phyloP scores from a whole-genome alignment of 345 rosid species.

The Euphorbia pulcherrima region DNA sequence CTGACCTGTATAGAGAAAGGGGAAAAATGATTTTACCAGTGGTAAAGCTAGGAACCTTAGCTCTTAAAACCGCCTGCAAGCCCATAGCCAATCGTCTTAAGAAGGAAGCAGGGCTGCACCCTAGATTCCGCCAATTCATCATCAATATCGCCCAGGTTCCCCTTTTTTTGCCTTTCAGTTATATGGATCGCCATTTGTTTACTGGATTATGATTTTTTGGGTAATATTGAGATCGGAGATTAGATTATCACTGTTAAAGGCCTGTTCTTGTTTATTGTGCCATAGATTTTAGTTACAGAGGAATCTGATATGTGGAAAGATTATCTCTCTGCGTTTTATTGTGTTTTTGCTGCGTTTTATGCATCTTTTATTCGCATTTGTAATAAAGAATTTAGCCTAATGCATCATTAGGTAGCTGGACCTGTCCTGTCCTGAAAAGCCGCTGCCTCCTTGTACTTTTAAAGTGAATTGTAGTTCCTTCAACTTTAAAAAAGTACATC shows the following conservation, averaged over 20 bases:
- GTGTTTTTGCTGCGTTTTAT: no score
- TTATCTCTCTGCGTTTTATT: no score
- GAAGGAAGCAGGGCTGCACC: slow-evolving; percentile 63
- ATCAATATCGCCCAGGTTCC: slow-evolving; percentile 74
- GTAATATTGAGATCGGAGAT: background rate
- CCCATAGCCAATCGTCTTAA: slow-evolving; percentile 82
- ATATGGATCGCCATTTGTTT: slow-evolving; percentile 4
- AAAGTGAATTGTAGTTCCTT: no score
- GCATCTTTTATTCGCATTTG: background rate
- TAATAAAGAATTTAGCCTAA: background rate
- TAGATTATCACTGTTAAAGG: background rate
- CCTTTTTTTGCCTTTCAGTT: background rate
- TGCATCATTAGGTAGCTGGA: no score
- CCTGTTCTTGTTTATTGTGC: background rate
- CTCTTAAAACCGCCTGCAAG: slow-evolving; percentile 62
- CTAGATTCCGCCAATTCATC: slow-evolving; percentile 67
- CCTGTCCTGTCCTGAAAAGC: no score
- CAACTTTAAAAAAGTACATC: no score
- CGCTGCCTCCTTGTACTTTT: no score
- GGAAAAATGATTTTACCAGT: slow-evolving; percentile 48
- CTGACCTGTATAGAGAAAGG: background rate
- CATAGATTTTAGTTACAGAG: background rate
- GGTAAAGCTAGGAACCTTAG: slow-evolving; percentile 73
- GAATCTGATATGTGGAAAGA: no score
- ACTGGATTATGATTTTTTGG: background rate